Base-by-base conservation (phyloP, 495 filamentous ascomycete species). In the Penicillium diatomitis region DNA sequence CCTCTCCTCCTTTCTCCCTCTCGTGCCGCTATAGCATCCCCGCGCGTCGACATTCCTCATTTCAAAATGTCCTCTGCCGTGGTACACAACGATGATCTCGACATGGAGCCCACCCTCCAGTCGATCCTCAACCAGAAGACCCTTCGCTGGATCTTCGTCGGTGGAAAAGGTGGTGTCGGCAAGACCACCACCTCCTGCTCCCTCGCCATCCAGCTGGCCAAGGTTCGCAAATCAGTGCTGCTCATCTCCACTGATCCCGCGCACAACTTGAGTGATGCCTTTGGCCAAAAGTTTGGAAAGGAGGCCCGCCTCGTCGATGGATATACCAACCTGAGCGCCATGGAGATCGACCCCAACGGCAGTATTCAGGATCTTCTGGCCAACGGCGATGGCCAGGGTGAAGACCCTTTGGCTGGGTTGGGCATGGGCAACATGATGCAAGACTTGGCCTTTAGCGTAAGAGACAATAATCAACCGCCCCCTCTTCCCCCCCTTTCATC, bases 341-440 rank as follows among this genome's bases (percentile, higher is more conserved):
- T 99, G 92, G 92, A 99, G 74, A 97, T 99, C 57, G 92, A 99
- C 67, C 92, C 92, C 40, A 97, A 95, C 66, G 94, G 92, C 30
- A 95, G 89, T 57, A 95, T 99, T 51, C 90, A 96, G 69, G 92
- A 99, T 66, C 70, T 99, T 10, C 71, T 99, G 47, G 84, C 87
- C 5, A 82, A 80, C 9, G 87, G 88, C 46, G 88, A 83, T 6
- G 90, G 90, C 8, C 84, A 81, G 38, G 77, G 71, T 2, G 79
- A 85, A 48, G 80, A 86, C 50, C 80, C 81, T 8, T 77, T 84
- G 78, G 77, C 64, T 39, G 79, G 74, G 44, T 58, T 81, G 56
- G 85, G 80, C 4, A 81, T 85, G 67, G 82, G 81, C 6, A 78
- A 77, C 48, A 86, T 85, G 82, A 85, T 86, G 80, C 82, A 86